Percentiles rank a stretch among this genome's conserved stretches.
phyloP scores from a whole-genome alignment of 2,329 filamentous ascomycete species.

The Paecilomyces variotii region DNA sequence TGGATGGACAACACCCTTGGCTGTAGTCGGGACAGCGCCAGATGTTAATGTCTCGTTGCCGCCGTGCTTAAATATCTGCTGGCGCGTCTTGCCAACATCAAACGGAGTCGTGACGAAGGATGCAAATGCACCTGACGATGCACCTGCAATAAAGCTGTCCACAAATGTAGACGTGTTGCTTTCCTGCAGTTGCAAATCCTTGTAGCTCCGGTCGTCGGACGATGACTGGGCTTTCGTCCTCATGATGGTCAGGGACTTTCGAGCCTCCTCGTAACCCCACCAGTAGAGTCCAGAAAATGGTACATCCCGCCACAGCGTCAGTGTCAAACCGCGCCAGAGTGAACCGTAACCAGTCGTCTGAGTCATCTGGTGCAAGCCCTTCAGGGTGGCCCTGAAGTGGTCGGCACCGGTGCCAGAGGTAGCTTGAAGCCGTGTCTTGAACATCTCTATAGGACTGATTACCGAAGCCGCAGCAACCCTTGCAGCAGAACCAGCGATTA shows the following conservation, averaged over 20 bases:
- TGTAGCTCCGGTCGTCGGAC: conserved; percentile 6
- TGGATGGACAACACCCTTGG: conserved; percentile 38
- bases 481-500: conserved; percentile 71
- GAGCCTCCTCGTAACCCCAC: conserved; percentile 90
- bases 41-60: conserved; percentile 27
- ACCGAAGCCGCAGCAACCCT: conserved; percentile 71
- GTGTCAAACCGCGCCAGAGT: conserved; percentile 79
- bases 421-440: conserved; percentile 85
- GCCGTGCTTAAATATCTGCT: conserved; percentile 68
- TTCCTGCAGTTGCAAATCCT: conserved; percentile 48
- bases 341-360: conserved; percentile 65
- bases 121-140: conserved; percentile 72
- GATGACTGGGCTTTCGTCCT: conserved; percentile 42
- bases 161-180: conserved; percentile 70
- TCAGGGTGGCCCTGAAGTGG: conserved; percentile 71
- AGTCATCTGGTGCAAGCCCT: conserved; percentile 73
- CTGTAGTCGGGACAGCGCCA: conserved; percentile 5
- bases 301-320: conserved; percentile 94
- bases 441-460: conserved; percentile 88
- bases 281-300: conserved; percentile 97
- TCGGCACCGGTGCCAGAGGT: conserved; percentile 50
- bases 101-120: conserved; percentile 90
- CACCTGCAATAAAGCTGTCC: conserved; percentile 84
- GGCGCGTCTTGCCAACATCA: conserved; percentile 93
- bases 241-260: conserved; percentile 61